Base-by-base conservation (phyloP, 148 eudicot genomes). In the Amaranthus cruentus region DNA sequence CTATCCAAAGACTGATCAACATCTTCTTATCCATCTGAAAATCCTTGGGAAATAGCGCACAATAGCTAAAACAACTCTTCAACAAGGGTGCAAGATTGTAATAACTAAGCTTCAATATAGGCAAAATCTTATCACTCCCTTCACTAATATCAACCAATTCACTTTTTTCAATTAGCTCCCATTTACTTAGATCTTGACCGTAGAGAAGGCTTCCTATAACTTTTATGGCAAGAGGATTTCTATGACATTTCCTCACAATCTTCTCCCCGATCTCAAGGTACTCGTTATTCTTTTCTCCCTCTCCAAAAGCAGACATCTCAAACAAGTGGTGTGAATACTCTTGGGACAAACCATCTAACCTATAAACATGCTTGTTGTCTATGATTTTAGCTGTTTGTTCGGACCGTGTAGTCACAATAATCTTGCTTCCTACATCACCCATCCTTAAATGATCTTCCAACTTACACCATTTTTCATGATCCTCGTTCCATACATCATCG, bases 401-500 rank as follows among this genome's bases (percentile, higher is more conserved):
- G 0, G 70, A 73, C 1, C 83, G 80, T 18, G 83, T 68, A 0
- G 83, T 81, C 5, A 81, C 74, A 10, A 76, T 12, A n/a, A 81
- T 64, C 28, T 62, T 48, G 43, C 76, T 72, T 59, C 70, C 75
- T 8, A 38, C 48, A 9, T 67, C 54, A 62, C 69, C 68, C 2
- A 58, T 0, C 47, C 15, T 48, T 14, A 79, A 74, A 18, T 62
- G 53, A 0, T 3, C 43, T 46, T 8, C 14, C n/a, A 79, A 47
- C 12, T 42, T 52, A 4, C n/a, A 50, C 78, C 82, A 79, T 15
- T 70, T 52, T 14, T 38, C 8, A 10, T 9, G 43, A 64, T 74
- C 60, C 49, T 79, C 82, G 28, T 49, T 79, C 82, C 82, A 79
- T 5, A 79, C 54, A 56, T 79, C 82, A 60, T 79, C 78, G 3